Evolutionary conservation across 1,284 basidiomycete species (phyloP).

Genomic region (Leccinum pachyderme): DNA sequence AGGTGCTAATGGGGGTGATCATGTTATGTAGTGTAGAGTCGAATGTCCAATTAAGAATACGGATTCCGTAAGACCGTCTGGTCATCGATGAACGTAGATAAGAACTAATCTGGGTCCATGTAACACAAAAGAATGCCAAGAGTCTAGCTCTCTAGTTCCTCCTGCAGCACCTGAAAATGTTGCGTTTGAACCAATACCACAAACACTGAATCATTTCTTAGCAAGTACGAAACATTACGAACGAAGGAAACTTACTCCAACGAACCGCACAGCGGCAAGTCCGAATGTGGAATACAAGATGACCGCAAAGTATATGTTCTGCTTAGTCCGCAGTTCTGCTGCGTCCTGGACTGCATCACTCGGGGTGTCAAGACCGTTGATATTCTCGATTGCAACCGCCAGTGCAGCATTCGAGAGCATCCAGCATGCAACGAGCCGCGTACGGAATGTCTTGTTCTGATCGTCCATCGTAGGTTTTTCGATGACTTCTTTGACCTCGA

Average conservation of each 20-base stretch:
- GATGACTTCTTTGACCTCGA: slow-evolving; percentile 62
- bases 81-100: slow-evolving; percentile 36
- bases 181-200: slow-evolving; percentile 80
- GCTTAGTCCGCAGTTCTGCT: slow-evolving; percentile 51
- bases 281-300: slow-evolving; percentile 91
- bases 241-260: slow-evolving; percentile 59
- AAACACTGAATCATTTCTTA: slow-evolving; percentile 54
- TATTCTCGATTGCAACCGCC: slow-evolving; percentile 80
- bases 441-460: slow-evolving; percentile 92
- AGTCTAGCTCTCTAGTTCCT: slow-evolving; percentile 46
- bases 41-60: slow-evolving; percentile 22
- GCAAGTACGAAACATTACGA: neutral
- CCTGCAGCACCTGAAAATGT: slow-evolving; percentile 80
- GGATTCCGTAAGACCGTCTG: slow-evolving; percentile 15
- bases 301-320: slow-evolving; percentile 78
- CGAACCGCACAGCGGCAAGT: slow-evolving; percentile 78
- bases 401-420: slow-evolving; percentile 81
- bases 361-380: slow-evolving; percentile 70
- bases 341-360: slow-evolving; percentile 44
- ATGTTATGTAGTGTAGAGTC: slow-evolving; percentile 25
- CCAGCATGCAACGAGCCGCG: slow-evolving; percentile 83
- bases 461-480: slow-evolving; percentile 91
- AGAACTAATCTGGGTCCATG: slow-evolving; percentile 29
- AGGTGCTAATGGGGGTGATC: slow-evolving; percentile 14
- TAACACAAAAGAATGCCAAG: slow-evolving; percentile 13